phyloP scores from a whole-genome alignment of 1,139 yeast genomes.

The Suhomyces kunorum region DNA sequence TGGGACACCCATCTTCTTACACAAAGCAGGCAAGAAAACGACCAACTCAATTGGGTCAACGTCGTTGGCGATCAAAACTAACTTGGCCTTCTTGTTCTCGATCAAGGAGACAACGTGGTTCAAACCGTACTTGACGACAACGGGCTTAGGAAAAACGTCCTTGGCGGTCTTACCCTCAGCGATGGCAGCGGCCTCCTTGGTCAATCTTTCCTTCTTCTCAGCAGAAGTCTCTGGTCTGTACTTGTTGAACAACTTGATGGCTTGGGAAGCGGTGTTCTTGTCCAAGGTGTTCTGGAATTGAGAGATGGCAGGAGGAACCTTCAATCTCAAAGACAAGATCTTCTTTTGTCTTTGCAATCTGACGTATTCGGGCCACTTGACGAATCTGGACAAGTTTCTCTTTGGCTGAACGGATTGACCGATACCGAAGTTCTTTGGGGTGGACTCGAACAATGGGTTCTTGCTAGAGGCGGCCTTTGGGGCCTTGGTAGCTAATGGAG shows the following conservation, averaged over 20 bases:
- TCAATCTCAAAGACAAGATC: slow-evolving; percentile 89
- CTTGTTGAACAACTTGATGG: slow-evolving; percentile 95
- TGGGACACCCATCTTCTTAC: slow-evolving; percentile 99
- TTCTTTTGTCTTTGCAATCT: slow-evolving; percentile 98
- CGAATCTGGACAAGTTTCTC: slow-evolving; percentile 93
- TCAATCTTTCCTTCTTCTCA: slow-evolving; percentile 98
- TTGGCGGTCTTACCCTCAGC: slow-evolving; percentile 97
- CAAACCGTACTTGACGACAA: slow-evolving; percentile 90
- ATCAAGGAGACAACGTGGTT: slow-evolving; percentile 96
- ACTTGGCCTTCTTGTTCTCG: slow-evolving; percentile 97
- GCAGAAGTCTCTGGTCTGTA: slow-evolving; percentile 97
- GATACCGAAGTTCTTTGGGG: slow-evolving; percentile 93
- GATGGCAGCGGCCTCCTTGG: too few relatives aligned
- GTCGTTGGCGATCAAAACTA: slow-evolving; percentile 95
- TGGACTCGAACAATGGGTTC: slow-evolving; percentile 75
- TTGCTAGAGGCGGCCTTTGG: slow-evolving; percentile 20
- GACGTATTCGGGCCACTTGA: slow-evolving; percentile 98
- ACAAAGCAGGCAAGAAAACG: slow-evolving; percentile 94
- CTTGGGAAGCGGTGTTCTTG: slow-evolving; percentile 97
- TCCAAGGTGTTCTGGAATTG: slow-evolving; percentile 95
- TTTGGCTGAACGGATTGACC: slow-evolving; percentile 95
- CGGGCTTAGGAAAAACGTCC: slow-evolving; percentile 75
- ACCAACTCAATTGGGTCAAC: slow-evolving; percentile 99
- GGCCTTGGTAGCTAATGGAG: slow-evolving; percentile 49
- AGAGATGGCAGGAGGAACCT: slow-evolving; percentile 98